Percentiles rank a stretch among this genome's conserved stretches.
phyloP scores from a whole-genome alignment of 2,329 filamentous ascomycete genomes.

The Ascochyta fabae region DNA sequence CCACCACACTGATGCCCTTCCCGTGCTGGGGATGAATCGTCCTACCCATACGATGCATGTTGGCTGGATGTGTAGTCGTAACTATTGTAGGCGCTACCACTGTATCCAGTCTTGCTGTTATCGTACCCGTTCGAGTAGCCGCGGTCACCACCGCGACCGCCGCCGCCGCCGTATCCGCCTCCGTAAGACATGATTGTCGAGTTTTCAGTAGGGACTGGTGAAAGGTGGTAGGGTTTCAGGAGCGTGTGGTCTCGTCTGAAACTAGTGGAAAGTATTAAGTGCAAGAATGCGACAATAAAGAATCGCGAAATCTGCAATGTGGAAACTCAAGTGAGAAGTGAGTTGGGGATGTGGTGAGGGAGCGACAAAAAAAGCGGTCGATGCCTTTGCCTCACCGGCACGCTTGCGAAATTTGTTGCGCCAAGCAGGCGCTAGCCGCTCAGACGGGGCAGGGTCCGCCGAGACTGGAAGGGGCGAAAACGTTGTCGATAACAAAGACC shows the following conservation, averaged over 20 bases:
- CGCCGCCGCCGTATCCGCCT: slow-evolving; percentile 56
- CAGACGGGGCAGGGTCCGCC: slow-evolving; percentile 20
- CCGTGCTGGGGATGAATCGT: slow-evolving; percentile 43
- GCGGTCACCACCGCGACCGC: slow-evolving; percentile 55
- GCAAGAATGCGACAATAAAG: slow-evolving; percentile 32
- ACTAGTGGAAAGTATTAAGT: slow-evolving; percentile 23
- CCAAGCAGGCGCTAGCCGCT: slow-evolving; percentile 24
- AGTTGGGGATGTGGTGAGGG: slow-evolving; percentile 25
- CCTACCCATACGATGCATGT: slow-evolving; percentile 55
- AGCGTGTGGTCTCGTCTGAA: slow-evolving; percentile 25
- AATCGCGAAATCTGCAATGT: slow-evolving; percentile 34
- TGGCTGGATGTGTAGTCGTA: slow-evolving; percentile 55
- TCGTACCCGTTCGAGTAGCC: slow-evolving; percentile 64
- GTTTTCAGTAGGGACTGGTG: slow-evolving; percentile 44
- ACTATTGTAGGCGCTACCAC: slow-evolving; percentile 53
- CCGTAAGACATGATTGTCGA: slow-evolving; percentile 72
- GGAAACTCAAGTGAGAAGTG: slow-evolving; percentile 26
- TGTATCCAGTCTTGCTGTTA: slow-evolving; percentile 50
- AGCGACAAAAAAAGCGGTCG: slow-evolving; percentile 31
- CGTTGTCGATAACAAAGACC: slow-evolving; percentile 19
- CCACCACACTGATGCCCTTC: slow-evolving; percentile 49
- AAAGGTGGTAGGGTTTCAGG: slow-evolving; percentile 34
- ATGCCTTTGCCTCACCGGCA: slow-evolving; percentile 31
- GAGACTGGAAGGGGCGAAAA: slow-evolving; percentile 18
- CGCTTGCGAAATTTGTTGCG: slow-evolving; percentile 33